Conservation (phyloP, 225 moss, liverwort and hornwort genomes). For the Thuidium tamariscinum region DNA sequence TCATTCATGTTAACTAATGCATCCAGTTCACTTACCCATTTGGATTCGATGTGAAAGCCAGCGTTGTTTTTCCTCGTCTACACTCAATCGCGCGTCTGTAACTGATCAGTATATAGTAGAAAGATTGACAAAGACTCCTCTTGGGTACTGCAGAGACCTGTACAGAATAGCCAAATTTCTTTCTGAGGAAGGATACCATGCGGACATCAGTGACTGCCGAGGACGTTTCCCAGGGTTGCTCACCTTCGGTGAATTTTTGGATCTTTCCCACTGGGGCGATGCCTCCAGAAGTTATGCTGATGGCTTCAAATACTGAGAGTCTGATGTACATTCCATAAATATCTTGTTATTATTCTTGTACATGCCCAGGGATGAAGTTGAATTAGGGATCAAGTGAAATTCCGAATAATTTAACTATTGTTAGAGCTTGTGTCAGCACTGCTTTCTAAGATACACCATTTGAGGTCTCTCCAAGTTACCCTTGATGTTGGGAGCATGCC, state of each 20-base stretch:
- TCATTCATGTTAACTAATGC: neutral
- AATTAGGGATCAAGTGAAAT: neutral
- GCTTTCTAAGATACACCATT: neutral
- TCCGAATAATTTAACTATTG: neutral
- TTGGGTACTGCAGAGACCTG: slow-evolving; percentile 27
- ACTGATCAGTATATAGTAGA: neutral
- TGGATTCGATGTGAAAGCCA: neutral
- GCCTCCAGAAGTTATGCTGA: slow-evolving; percentile 18
- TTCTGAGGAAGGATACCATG: slow-evolving; percentile 33
- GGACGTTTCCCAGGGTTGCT: slow-evolving; percentile 34
- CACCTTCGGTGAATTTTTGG: slow-evolving; percentile 33
- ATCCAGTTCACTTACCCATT: neutral
- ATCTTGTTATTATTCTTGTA: neutral
- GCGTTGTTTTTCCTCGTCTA: neutral
- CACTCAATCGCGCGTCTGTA: neutral
- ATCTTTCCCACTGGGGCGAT: slow-evolving; percentile 32
- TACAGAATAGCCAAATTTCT: slow-evolving; percentile 45
- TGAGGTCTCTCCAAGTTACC: neutral
- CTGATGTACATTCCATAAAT: neutral
- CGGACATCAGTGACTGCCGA: slow-evolving; percentile 27
- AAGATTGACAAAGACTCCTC: neutral
- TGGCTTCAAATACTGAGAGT: slow-evolving; percentile 34
- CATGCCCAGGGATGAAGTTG: neutral
- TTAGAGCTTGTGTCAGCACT: neutral
- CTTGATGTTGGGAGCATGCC: neutral